phyloP scores from a whole-genome alignment of 164 flowering plant genomes.

The Vitis rupestris region DNA sequence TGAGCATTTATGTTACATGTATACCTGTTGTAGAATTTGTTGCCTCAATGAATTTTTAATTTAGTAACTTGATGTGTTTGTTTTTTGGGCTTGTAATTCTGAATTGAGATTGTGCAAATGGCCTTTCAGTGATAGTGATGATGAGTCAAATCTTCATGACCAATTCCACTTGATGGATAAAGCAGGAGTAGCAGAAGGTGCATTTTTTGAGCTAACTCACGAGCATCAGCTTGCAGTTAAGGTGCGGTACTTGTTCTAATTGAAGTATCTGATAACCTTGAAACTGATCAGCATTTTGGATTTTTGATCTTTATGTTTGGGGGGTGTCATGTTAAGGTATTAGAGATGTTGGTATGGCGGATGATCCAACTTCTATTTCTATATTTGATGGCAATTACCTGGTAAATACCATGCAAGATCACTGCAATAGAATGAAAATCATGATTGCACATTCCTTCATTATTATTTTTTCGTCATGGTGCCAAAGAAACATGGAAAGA shows the following conservation, averaged over 20 bases:
- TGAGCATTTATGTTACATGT: too few relatives aligned
- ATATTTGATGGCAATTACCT: too few relatives aligned
- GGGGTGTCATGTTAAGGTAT: too few relatives aligned
- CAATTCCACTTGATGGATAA: slow-evolving; percentile 44
- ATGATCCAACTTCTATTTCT: too few relatives aligned
- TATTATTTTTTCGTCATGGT: too few relatives aligned
- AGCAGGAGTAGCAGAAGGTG: slow-evolving; percentile 45
- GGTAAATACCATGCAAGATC: too few relatives aligned
- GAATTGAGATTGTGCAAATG: not conserved
- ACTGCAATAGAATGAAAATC: too few relatives aligned
- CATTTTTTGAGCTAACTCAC: slow-evolving; percentile 46
- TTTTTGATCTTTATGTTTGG: not conserved
- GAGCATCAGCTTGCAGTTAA: slow-evolving; percentile 44
- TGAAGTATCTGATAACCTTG: not conserved
- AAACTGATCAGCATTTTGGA: not conserved
- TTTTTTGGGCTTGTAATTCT: not conserved
- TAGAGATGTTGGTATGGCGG: too few relatives aligned
- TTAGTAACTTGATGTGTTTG: not conserved
- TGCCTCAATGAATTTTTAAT: too few relatives aligned
- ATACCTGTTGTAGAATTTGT: too few relatives aligned
- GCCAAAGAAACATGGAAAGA: too few relatives aligned
- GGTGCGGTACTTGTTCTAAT: slow-evolving; percentile 30
- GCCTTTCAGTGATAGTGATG: slow-evolving; percentile 43
- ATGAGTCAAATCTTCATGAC: slow-evolving; percentile 27
- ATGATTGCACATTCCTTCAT: too few relatives aligned